Base-by-base conservation (phyloP, 805 yeast genomes). In the Ogataea methanolica region DNA sequence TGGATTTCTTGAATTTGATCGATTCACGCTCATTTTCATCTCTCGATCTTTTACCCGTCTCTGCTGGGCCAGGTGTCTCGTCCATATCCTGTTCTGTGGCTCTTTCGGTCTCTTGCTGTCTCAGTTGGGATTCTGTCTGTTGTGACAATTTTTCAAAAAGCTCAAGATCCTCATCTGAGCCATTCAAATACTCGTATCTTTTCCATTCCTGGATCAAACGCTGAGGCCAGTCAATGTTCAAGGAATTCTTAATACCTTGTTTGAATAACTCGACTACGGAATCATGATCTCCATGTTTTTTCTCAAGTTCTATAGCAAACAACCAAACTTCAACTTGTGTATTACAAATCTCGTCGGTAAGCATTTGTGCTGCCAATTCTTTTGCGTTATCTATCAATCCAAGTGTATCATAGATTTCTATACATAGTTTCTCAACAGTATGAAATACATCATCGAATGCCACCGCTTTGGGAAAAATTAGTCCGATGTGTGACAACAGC, bases 291-390 rank as follows among this genome's bases (percentile, higher is more conserved):
- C 67, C 68, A 34, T 62, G 49, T 16, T 61, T 50, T 36, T 54
- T 61, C 50, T 73, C 79, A 62, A 76, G 75, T 5, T 68, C 61
- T 41, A 64, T 59, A 5, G 72, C 70, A 42, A 62, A 66, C 2
- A 78, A 44, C 85, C 85, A 81, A 8, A 72, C 63, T 31, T 74
- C 79, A 29, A 70, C 60, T 53, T 78, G 75, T 3, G 54, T 44
- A 0, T 57, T 45, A 31, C 49, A 7, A 14, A 22, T 37, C 0
- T n/a, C n/a, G 17, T 45, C 41, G 6, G 34, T 26, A 15, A 51
- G 5, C 15, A 57, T 39, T 22, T 26, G 39, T 6, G 35, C 8
- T 3, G 51, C 2, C n/a, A 58, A 36, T 5, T 22, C 16, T 19
- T 51, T 44, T 4, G 74, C 74, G 16, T 47, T 46, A 0, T 61